Percentiles rank a stretch among this genome's conserved stretches.
phyloP scores from a whole-genome alignment of 2,329 filamentous ascomycete genomes.

The Alternaria gaisen region DNA sequence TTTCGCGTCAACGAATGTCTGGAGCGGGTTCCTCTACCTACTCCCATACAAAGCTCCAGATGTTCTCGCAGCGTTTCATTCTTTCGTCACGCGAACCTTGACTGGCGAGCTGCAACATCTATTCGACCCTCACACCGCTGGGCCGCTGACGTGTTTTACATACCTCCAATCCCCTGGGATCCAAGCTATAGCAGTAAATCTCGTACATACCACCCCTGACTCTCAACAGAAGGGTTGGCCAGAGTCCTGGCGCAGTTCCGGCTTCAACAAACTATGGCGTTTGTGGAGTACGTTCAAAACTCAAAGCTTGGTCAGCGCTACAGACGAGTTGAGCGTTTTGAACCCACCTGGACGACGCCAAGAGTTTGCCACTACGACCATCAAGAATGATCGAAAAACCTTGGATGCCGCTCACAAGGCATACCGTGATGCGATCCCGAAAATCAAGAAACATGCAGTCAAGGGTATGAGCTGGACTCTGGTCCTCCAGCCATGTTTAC shows the following conservation, averaged over 20 bases:
- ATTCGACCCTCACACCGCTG: conserved; percentile 54
- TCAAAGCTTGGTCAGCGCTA: conserved; percentile 43
- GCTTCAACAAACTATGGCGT: conserved; percentile 42
- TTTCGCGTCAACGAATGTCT: conserved; percentile 33
- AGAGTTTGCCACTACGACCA: conserved; percentile 48
- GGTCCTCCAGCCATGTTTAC: conserved; percentile 29
- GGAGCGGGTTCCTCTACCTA: conserved; percentile 47
- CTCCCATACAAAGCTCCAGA: conserved; percentile 17
- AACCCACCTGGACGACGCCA: conserved; percentile 33
- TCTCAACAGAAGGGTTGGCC: conserved; percentile 40
- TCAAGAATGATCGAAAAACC: conserved; percentile 47
- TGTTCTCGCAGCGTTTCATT: conserved; percentile 18
- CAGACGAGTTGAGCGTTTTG: conserved; percentile 43
- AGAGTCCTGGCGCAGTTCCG: conserved; percentile 41
- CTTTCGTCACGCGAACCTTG: conserved; percentile 16
- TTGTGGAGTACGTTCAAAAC: conserved; percentile 49
- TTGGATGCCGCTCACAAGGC: conserved; percentile 37
- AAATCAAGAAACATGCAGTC: conserved; percentile 31
- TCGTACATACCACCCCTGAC: conserved; percentile 53
- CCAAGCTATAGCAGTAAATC: conserved; percentile 55
- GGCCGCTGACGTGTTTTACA: conserved; percentile 64
- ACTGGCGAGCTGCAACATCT: conserved; percentile 9
- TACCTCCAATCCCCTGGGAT: conserved; percentile 67
- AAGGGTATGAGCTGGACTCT: conserved; percentile 48
- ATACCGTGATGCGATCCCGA: conserved; percentile 38